Evolutionary conservation across 2,329 filamentous ascomycete genomes (phyloP).

Genomic region (Hymenotorrendiella dingleyae): DNA sequence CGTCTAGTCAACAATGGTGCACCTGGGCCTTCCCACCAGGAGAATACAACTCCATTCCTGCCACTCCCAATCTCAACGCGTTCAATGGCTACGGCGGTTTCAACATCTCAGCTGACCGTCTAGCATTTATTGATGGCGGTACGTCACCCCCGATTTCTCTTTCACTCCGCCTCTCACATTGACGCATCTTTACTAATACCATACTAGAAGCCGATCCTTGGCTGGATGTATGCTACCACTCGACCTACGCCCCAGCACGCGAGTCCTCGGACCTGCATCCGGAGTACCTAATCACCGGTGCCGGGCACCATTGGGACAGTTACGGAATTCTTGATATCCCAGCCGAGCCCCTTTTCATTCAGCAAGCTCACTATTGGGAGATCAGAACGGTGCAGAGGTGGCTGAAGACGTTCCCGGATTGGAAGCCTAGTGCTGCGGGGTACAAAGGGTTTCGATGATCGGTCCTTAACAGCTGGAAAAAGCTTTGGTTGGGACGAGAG

Average conservation of each 20-base stretch:
- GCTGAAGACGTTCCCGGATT: slow-evolving; percentile 21
- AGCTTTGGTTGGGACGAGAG: too few relatives aligned
- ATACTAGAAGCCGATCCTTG: slow-evolving; percentile 39
- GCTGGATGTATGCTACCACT: slow-evolving; percentile 47
- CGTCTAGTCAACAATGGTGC: slow-evolving; percentile 40
- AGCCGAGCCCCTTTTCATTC: slow-evolving; percentile 45
- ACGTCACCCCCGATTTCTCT: slow-evolving; percentile 9
- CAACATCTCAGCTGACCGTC: slow-evolving; percentile 39
- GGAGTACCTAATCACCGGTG: slow-evolving; percentile 43
- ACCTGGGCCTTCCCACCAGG: slow-evolving; percentile 46
- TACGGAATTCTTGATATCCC: slow-evolving; percentile 29
- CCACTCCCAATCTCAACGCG: slow-evolving; percentile 35
- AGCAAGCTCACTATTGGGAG: slow-evolving; percentile 45
- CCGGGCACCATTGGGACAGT: slow-evolving; percentile 45
- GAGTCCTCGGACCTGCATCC: slow-evolving; percentile 39
- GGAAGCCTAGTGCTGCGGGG: not conserved
- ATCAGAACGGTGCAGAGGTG: slow-evolving; percentile 39
- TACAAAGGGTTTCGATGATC: not conserved
- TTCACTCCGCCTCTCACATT: not conserved
- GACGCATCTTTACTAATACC: not conserved
- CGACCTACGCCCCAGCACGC: slow-evolving; percentile 35
- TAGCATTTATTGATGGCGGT: slow-evolving; percentile 47
- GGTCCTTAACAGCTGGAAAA: not conserved
- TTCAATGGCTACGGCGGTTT: slow-evolving; percentile 44
- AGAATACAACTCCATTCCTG: slow-evolving; percentile 38